phyloP scores from a whole-genome alignment of 148 eudicot species.

The Dianthus caryophyllus region DNA sequence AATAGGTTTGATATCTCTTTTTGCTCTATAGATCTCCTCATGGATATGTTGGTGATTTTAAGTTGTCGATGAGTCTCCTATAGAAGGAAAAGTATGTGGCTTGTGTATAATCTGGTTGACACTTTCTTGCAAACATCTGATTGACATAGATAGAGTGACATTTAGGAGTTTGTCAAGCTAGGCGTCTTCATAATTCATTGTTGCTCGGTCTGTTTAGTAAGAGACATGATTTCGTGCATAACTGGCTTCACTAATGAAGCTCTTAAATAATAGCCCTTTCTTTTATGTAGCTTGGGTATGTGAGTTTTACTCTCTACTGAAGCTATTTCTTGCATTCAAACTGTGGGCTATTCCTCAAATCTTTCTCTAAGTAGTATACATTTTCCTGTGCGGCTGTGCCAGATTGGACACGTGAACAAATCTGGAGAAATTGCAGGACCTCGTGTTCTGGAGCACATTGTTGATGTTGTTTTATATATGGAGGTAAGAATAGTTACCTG shows the following conservation, averaged over 20 bases:
- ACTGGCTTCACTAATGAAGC: background rate
- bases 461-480: slow-evolving; percentile 84
- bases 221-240: background rate
- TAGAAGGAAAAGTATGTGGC: too few relatives aligned
- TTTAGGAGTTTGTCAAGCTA: background rate
- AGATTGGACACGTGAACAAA: slow-evolving; percentile 95
- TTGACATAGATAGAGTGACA: background rate
- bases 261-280: background rate
- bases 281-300: slow-evolving; percentile 5
- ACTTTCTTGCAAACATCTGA: slow-evolving; percentile 1
- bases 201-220: background rate
- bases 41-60: background rate
- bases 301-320: background rate
- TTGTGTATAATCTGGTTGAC: background rate
- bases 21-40: background rate
- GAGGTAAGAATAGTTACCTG: slow-evolving; percentile 43
- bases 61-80: background rate
- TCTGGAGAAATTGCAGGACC: slow-evolving; percentile 98
- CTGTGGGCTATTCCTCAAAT: slow-evolving; percentile 1
- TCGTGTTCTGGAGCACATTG: slow-evolving; percentile 93
- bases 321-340: background rate
- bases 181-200: background rate
- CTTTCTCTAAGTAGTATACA: background rate
- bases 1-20: slow-evolving; percentile 1
- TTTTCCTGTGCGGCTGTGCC: slow-evolving; percentile 25